Conservation (phyloP, 179 eudicot genomes). For the Camellia oleifera region DNA sequence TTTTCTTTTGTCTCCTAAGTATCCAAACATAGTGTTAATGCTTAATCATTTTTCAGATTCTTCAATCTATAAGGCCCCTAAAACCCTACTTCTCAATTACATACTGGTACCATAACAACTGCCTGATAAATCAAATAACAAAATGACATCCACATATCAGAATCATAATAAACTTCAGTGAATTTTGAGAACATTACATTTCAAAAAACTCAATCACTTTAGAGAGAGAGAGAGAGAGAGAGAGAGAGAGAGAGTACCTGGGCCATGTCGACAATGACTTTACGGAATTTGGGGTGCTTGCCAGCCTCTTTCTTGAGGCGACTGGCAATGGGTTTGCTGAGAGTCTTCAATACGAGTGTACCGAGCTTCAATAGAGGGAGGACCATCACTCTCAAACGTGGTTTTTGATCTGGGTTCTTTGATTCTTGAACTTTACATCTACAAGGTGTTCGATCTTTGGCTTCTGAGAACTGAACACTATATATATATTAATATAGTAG, state of each 20-base stretch:
- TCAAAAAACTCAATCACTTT: not conserved
- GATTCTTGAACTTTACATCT: not conserved
- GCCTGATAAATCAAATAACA: not conserved
- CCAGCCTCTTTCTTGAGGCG: constrained; percentile 62
- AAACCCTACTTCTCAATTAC: not conserved
- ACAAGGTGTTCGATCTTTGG: not conserved
- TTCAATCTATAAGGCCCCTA: not conserved
- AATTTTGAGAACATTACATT: not conserved
- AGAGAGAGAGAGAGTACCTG: constrained; percentile 38
- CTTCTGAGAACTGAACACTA: not conserved
- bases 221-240: not conserved
- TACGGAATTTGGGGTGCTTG: constrained; percentile 57
- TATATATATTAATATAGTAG: not conserved
- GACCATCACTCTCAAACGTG: constrained; percentile 31
- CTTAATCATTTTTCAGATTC: not conserved
- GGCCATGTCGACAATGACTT: constrained; percentile 53
- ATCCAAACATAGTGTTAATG: not conserved
- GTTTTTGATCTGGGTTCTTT: not conserved
- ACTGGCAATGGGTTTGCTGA: constrained; percentile 58
- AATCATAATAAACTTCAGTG: not conserved
- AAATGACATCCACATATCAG: not conserved
- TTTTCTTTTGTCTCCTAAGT: not conserved
- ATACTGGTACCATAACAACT: not conserved
- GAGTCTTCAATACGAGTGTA: constrained; percentile 50
- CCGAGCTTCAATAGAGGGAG: constrained; percentile 60